These are phyloP conservation scores for Hypseocharis bilobata DNA, from an alignment of 441 rosid genomes.

Conservation along the genomic window DNA sequence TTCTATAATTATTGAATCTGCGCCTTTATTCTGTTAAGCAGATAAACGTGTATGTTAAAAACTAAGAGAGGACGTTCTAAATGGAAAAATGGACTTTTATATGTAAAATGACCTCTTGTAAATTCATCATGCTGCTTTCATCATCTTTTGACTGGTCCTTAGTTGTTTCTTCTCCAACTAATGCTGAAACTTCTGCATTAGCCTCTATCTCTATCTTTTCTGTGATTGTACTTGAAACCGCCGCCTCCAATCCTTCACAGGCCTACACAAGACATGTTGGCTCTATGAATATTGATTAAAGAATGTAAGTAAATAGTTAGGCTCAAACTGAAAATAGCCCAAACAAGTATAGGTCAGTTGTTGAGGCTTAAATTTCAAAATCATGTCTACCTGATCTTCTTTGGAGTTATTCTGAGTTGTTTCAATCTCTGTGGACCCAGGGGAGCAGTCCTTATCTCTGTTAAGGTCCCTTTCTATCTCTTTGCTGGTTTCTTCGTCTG, in stretches of 20 bases:
- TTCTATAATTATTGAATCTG: conserved; percentile 16
- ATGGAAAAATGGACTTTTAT: not conserved
- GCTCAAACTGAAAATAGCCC: not conserved
- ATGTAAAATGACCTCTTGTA: conserved; percentile 23
- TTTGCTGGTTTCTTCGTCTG: conserved; percentile 9
- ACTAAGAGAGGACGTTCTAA: not conserved
- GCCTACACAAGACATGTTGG: conserved; percentile 5
- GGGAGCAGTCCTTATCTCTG: not conserved
- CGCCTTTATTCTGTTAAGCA: conserved; percentile 25
- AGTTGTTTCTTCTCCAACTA: conserved; percentile 12
- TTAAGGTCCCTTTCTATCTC: not conserved
- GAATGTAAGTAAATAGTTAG: not conserved
- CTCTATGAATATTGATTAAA: not conserved
- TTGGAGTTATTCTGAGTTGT: conserved; percentile 6
- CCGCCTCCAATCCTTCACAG: conserved; percentile 14
- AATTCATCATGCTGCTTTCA: conserved; percentile 15
- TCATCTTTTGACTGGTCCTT: conserved; percentile 20
- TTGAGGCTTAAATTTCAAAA: not conserved
- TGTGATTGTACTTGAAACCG: conserved; percentile 2
- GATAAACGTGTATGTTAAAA: not conserved
- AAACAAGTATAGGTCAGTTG: not conserved
- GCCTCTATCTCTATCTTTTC: conserved; percentile 14
- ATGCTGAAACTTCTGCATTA: conserved; percentile 13
- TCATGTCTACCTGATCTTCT: conserved; percentile 15
- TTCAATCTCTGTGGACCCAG: conserved; percentile 5